Evolutionary conservation across 164 flowering plant species (phyloP), one percentile per base, ranked within the genome.

Genomic region (Vitis amurensis): DNA sequence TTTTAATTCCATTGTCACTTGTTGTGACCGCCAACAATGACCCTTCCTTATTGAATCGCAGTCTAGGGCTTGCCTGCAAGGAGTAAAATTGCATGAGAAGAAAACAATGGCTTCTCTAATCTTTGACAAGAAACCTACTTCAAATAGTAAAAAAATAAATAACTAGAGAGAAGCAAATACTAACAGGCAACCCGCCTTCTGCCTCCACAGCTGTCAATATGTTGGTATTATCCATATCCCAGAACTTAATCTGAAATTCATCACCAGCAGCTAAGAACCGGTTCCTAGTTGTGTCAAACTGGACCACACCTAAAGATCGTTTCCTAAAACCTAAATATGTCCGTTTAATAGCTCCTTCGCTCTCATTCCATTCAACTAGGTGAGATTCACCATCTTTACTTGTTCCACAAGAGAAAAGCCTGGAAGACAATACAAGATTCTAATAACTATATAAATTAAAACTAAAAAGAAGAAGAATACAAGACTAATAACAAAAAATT

Each of bases 21-120:
- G 87, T 77, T 8, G 88, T 76, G 16, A 87, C 86, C 8, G 91
- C 89, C 68, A 87, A 66, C 17, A 87, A 70, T 13, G 82, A 74
- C 4, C 91, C 91, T 68, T 85, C 91, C 76, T 80, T 85, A 67
- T 87, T 85, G 67, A 87, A 85, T 67, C 86, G 74, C 66, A 87
- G 57, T 63, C 83, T 73, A 61, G 91, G 85, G 59, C 82, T 77
- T 13, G 86, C 86, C 88, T 87, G 83, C 58, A 74, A 68, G 37
- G 19, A 48, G 62, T 17, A 48, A 16, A 57, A 11, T 56, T 17
- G 48, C 15, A 69, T 60, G 50, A 63, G 17, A 9, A 56, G 60
- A 14, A 7, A 64, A 14, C 13, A 8, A 30, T 30, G 16, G 9
- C 27, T 23, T 23, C 27, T 23, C 27, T 37, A 37, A 23, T 23